Percentiles rank a stretch among this genome's conserved stretches.
phyloP scores from a whole-genome alignment of 768 basidiomycete genomes.

The Mycena rosella region DNA sequence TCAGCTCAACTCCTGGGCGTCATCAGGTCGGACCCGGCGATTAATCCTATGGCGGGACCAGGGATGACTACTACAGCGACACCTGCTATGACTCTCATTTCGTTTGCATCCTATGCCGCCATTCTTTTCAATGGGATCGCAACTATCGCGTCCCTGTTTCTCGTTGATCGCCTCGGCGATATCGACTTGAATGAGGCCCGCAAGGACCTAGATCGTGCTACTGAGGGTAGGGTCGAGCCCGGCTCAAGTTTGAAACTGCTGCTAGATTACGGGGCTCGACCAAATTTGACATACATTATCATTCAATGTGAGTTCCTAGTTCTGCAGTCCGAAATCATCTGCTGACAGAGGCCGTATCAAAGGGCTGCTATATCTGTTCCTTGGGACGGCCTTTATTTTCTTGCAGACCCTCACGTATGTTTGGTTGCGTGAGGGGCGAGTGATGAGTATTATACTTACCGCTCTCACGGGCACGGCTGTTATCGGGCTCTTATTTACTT shows the following conservation, averaged over 20 bases:
- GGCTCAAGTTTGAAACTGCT: conserved; percentile 5
- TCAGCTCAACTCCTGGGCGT: neutral
- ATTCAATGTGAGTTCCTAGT: conserved; percentile 19
- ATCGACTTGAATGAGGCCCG: conserved; percentile 18
- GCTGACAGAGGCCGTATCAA: neutral
- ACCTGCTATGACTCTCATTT: neutral
- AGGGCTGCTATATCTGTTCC: conserved; percentile 13
- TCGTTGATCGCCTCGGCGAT: conserved; percentile 16
- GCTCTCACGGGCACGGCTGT: neutral
- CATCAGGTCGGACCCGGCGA: neutral
- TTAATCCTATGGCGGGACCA: neutral
- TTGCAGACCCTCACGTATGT: conserved; percentile 6
- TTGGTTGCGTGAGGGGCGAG: conserved; percentile 9
- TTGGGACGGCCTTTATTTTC: conserved; percentile 4
- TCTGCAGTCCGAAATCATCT: neutral
- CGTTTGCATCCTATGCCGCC: conserved; percentile 17
- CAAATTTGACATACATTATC: conserved; percentile 3
- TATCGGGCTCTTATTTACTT: neutral
- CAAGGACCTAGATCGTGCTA: neutral
- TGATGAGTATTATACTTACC: neutral
- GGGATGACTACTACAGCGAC: neutral
- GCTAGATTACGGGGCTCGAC: neutral
- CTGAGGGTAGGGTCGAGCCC: neutral
- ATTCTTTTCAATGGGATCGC: conserved; percentile 17
- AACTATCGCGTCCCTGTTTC: conserved; percentile 7